Base-by-base conservation (phyloP, 1,139 yeast genomes). In the Magnusiomyces tetraspermus region DNA sequence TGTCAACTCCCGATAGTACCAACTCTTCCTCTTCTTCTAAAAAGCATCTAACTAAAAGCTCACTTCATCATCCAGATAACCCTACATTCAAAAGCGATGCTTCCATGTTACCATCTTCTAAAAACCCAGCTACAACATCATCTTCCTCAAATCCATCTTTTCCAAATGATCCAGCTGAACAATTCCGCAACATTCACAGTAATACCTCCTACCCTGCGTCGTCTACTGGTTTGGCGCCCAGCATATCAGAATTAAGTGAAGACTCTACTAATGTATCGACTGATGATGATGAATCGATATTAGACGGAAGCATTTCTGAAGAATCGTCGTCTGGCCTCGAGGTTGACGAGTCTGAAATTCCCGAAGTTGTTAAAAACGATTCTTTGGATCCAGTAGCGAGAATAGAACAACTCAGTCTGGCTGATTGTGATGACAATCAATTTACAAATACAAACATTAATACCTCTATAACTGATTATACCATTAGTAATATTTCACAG, bases 11-110 rank as follows among this genome's bases (percentile, higher is more conserved):
- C n/a, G n/a, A n/a, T n/a, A n/a, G n/a, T n/a, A 24, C 46, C 10
- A 23, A 21, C 8, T 3, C 21, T 15, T 8, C n/a, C 31, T 28
- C 33, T 10, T 38, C 40, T 36, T 26, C 33, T 41, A 49, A 24
- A 46, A 51, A 42, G 23, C 51, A 23, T 17, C 49, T n/a, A 51
- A 51, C 42, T 47, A 47, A 38, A 46, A 54, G 53, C 49, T 54
- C 56, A 15, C 53, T 54, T 22, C 56, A 54, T 43, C 56, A 54
- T 31, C 56, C 56, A 15, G 52, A 51, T 28, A 54, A 54, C 24
- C 56, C 56, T 10, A 48, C 56, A 8, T 54, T 54, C 31, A 51
- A 54, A 28, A 36, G 23, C 38, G 41, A 47, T 19, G 13, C 50
- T 19, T 50, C 51, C 11, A 22, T 45, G 28, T 40, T 30, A 13